Conservation (phyloP, 331 rosid species). For the Saraca asoca region DNA sequence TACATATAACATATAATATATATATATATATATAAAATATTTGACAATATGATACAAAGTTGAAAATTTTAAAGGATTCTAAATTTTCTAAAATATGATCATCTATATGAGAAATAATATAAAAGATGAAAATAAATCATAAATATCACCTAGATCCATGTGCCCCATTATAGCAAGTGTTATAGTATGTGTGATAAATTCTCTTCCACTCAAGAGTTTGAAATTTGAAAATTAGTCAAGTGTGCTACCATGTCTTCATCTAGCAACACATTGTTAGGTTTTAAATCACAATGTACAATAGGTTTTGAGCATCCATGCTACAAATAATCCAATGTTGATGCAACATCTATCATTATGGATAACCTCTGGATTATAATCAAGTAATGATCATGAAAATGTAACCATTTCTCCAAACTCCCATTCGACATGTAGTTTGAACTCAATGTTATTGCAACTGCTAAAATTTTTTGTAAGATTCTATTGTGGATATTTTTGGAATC, state of each 20-base stretch:
- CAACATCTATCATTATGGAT: background rate
- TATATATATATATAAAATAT: too few species aligned
- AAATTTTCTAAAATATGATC: background rate
- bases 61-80: too few species aligned
- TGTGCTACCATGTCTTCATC: conserved; percentile 39
- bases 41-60: too few species aligned
- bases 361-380: conserved; percentile 27
- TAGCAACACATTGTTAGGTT: conserved; percentile 37
- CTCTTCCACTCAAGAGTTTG: conserved; percentile 27
- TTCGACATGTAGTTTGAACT: too few species aligned
- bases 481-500: too few species aligned
- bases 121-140: too few species aligned
- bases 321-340: conserved; percentile 33
- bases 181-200: conserved; percentile 18
- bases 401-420: conserved; percentile 23
- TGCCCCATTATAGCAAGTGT: conserved; percentile 39
- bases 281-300: conserved; percentile 42
- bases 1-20: background rate
- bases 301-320: conserved; percentile 22
- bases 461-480: conserved; percentile 38
- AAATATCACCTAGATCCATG: conserved; percentile 38
- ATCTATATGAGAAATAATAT: background rate
- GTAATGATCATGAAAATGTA: background rate
- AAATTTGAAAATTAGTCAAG: conserved; percentile 46
- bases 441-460: background rate